phyloP scores from a whole-genome alignment of 192 early-diverging fungal species.

The Obelidium mucronatum region DNA sequence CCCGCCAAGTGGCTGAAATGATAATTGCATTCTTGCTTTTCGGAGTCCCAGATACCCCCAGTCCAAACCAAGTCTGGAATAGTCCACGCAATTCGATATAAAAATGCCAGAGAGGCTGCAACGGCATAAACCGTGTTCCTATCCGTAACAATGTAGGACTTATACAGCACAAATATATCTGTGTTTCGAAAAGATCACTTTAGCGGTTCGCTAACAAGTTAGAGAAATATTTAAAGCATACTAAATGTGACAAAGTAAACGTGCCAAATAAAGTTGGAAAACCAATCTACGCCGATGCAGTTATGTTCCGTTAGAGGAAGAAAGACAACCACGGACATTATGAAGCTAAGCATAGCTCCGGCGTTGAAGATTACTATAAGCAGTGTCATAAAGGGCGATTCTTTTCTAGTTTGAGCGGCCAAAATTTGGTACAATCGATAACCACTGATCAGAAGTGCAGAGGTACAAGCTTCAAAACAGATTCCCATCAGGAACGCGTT shows the following conservation, averaged over 20 bases:
- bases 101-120: not conserved
- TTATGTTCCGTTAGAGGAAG: not conserved
- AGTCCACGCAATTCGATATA: not conserved
- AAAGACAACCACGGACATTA: not conserved
- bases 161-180: conserved; percentile 6
- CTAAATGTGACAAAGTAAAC: not conserved
- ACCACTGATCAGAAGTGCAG: not conserved
- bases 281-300: not conserved
- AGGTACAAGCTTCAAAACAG: conserved; percentile 2
- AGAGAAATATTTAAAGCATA: no score
- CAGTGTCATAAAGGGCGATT: not conserved
- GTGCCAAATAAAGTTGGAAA: not conserved
- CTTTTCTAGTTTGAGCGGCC: not conserved
- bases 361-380: not conserved
- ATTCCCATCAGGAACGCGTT: conserved; percentile 1
- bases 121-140: not conserved
- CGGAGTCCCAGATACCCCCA: not conserved
- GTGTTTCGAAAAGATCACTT: no score
- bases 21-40: not conserved
- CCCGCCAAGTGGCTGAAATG: not conserved
- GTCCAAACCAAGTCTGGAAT: not conserved
- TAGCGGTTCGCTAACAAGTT: no score
- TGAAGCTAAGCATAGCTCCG: not conserved
- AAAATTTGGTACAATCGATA: not conserved
- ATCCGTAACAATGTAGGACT: not conserved